Conservation (phyloP, 768 basidiomycete genomes). For the Hygrocybe coccinea region DNA sequence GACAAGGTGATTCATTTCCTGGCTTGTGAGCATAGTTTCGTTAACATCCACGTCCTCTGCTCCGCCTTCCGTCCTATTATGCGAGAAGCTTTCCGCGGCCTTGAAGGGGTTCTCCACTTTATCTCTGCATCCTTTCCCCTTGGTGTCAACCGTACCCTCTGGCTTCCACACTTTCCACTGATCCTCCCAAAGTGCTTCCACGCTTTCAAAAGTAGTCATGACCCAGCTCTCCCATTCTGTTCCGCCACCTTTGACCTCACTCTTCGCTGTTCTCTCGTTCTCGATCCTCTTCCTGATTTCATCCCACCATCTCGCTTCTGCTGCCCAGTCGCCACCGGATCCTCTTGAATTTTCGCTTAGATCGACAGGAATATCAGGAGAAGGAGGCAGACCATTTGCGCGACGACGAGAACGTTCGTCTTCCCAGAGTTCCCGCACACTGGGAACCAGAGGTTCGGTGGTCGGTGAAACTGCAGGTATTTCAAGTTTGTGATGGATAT, state of each 20-base stretch:
- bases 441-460: slow-evolving; percentile 72
- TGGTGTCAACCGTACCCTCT: slow-evolving; percentile 7
- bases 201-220: slow-evolving; percentile 86
- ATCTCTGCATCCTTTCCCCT: slow-evolving; percentile 1
- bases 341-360: slow-evolving; percentile 59
- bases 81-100: neutral
- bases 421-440: slow-evolving; percentile 94
- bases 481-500: slow-evolving; percentile 59
- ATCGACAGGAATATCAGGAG: slow-evolving; percentile 69
- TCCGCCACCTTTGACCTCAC: slow-evolving; percentile 13
- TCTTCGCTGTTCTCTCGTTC: slow-evolving; percentile 30
- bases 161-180: slow-evolving; percentile 56
- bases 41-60: slow-evolving; percentile 43
- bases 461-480: slow-evolving; percentile 53
- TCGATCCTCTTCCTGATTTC: slow-evolving; percentile 62
- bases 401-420: slow-evolving; percentile 80
- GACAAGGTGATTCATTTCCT: slow-evolving; percentile 39
- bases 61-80: slow-evolving; percentile 21
- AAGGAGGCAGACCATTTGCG: slow-evolving; percentile 62
- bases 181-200: slow-evolving; percentile 80
- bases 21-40: slow-evolving; percentile 45
- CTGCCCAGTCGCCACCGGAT: slow-evolving; percentile 59
- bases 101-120: slow-evolving; percentile 8
- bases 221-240: slow-evolving; percentile 64
- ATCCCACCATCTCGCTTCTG: slow-evolving; percentile 72